Evolutionary conservation across 768 basidiomycete species (phyloP).

Genomic region (Amylocystis lapponica): DNA sequence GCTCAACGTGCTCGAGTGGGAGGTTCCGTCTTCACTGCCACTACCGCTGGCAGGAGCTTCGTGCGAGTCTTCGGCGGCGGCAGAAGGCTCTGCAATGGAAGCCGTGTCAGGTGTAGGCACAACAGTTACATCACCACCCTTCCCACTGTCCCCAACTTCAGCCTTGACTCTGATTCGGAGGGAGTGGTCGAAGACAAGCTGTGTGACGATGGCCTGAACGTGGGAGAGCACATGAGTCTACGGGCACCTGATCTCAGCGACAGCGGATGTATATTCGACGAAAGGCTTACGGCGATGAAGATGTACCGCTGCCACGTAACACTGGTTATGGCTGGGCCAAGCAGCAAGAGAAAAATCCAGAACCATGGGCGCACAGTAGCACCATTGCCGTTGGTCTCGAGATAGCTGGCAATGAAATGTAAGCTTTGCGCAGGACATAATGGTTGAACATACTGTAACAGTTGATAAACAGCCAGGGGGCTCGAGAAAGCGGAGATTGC

Average conservation of each 20-base stretch:
- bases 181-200: slow-evolving; percentile 51
- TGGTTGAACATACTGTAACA: slow-evolving; percentile 23
- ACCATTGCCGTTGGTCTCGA: slow-evolving; percentile 37
- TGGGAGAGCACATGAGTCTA: slow-evolving; percentile 35
- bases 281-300: slow-evolving; percentile 20
- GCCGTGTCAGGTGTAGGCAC: slow-evolving; percentile 22
- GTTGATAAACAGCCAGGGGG: slow-evolving; percentile 5
- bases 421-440: slow-evolving; percentile 33
- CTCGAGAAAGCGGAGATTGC: background rate
- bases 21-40: slow-evolving; percentile 6
- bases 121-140: slow-evolving; percentile 11
- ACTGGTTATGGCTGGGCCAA: slow-evolving; percentile 39
- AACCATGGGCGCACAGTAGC: slow-evolving; percentile 59
- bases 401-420: slow-evolving; percentile 43
- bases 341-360: slow-evolving; percentile 51
- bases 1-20: slow-evolving; percentile 5
- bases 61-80: slow-evolving; percentile 7
- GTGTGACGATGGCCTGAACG: slow-evolving; percentile 41
- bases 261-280: background rate
- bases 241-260: background rate
- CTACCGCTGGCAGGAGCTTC: slow-evolving; percentile 1
- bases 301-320: slow-evolving; percentile 50
- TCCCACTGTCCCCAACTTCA: slow-evolving; percentile 3
- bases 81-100: slow-evolving; percentile 8
- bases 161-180: slow-evolving; percentile 48